Conservation (phyloP, 257 asterid species). For the Lycium barbarum region DNA sequence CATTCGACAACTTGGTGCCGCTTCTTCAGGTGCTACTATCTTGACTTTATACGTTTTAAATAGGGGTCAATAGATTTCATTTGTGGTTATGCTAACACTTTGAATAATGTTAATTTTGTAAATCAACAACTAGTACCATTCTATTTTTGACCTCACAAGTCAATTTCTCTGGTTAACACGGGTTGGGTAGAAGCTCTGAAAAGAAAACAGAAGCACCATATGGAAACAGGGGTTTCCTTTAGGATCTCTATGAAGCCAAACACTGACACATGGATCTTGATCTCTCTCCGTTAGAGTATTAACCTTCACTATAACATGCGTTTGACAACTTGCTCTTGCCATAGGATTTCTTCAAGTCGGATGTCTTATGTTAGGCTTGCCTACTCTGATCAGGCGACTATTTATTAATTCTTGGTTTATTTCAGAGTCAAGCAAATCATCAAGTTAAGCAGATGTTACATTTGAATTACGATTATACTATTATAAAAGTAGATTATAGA, state of each 20-base stretch:
- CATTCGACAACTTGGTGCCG: not conserved
- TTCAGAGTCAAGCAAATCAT: not conserved
- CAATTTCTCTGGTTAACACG: not conserved
- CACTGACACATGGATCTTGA: not conserved
- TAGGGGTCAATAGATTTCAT: not conserved
- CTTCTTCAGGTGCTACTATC: not conserved
- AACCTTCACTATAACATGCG: not conserved
- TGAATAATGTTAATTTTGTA: not conserved
- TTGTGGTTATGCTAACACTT: not conserved
- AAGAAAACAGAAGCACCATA: not conserved
- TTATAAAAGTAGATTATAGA: not conserved
- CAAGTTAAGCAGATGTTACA: not conserved
- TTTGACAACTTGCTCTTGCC: not conserved
- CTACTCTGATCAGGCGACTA: not conserved
- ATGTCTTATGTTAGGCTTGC: not conserved
- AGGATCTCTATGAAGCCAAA: not conserved
- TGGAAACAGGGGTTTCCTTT: not conserved
- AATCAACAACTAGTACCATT: not conserved
- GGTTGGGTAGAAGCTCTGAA: not conserved
- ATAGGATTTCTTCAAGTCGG: not conserved
- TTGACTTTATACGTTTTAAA: not conserved
- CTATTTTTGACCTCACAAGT: not conserved
- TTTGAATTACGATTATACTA: not conserved
- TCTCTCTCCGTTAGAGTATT: not conserved
- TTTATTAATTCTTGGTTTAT: slow-evolving; percentile 1